phyloP scores from a whole-genome alignment of 495 filamentous ascomycete species.

The Xylaria scruposa region DNA sequence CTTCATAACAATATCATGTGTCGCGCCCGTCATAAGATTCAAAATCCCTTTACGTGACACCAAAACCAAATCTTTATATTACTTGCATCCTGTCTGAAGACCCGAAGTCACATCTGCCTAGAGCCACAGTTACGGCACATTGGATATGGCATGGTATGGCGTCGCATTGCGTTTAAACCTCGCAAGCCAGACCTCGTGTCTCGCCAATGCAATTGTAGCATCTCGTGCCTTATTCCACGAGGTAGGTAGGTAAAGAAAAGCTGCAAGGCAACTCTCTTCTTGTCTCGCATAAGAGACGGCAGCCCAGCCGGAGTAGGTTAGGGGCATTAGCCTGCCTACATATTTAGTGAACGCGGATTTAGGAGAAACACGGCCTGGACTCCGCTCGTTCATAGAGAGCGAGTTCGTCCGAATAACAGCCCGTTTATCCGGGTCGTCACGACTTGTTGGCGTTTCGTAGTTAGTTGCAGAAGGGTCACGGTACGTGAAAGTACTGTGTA shows the following conservation, averaged over 20 bases:
- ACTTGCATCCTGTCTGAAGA: constrained; percentile 5
- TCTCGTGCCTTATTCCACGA: constrained; percentile 10
- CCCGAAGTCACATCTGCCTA: constrained; percentile 6
- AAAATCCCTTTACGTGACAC: constrained; percentile 1
- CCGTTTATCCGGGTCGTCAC: constrained; percentile 18
- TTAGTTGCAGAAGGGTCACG: background rate
- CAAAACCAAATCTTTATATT: constrained; percentile 5
- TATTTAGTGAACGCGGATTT: background rate
- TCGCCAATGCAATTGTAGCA: constrained; percentile 22
- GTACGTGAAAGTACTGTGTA: background rate
- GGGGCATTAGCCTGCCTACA: constrained; percentile 15
- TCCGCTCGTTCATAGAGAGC: background rate
- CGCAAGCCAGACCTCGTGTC: constrained; percentile 22
- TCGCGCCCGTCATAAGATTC: background rate
- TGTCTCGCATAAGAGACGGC: constrained; percentile 13
- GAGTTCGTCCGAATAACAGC: constrained; percentile 2
- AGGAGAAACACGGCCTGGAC: constrained; percentile 11
- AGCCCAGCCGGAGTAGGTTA: background rate
- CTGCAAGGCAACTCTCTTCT: constrained; percentile 23
- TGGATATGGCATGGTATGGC: constrained; percentile 11
- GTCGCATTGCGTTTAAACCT: constrained; percentile 22
- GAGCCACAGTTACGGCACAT: constrained; percentile 6
- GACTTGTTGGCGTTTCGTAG: background rate
- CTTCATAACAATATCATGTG: too few species aligned
- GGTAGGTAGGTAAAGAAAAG: background rate